phyloP scores from a whole-genome alignment of 257 asterid species.

The Solanum bukasovii region DNA sequence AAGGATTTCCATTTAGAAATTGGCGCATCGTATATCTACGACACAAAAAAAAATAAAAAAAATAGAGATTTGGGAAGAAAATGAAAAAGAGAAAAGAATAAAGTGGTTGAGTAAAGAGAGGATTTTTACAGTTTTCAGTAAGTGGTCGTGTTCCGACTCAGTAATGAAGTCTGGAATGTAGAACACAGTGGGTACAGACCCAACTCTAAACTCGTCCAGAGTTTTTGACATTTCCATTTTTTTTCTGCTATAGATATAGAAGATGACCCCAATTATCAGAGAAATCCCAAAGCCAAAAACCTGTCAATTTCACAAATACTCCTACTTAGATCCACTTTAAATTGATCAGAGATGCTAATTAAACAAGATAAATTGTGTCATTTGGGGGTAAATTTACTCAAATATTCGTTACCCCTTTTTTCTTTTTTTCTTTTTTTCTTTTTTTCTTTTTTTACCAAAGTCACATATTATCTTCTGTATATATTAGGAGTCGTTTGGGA shows the following conservation, averaged over 20 bases:
- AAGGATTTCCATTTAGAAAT: conserved; percentile 80
- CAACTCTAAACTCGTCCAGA: conserved; percentile 29
- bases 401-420: no score
- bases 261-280: background rate
- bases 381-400: background rate
- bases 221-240: background rate
- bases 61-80: background rate
- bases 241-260: background rate
- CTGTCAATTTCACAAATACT: background rate
- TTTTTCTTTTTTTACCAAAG: no score
- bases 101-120: background rate
- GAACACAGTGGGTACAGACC: conserved; percentile 57
- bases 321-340: background rate
- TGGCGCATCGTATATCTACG: conserved; percentile 69
- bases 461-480: no score
- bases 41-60: background rate
- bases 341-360: background rate
- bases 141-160: conserved; percentile 40
- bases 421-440: no score
- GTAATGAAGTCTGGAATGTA: conserved; percentile 68
- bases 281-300: background rate
- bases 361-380: background rate
- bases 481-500: no score
- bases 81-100: background rate
- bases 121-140: conserved; percentile 37